Evolutionary conservation across 2,329 filamentous ascomycete genomes (phyloP).

Genomic region (Botrytis hyacinthi): DNA sequence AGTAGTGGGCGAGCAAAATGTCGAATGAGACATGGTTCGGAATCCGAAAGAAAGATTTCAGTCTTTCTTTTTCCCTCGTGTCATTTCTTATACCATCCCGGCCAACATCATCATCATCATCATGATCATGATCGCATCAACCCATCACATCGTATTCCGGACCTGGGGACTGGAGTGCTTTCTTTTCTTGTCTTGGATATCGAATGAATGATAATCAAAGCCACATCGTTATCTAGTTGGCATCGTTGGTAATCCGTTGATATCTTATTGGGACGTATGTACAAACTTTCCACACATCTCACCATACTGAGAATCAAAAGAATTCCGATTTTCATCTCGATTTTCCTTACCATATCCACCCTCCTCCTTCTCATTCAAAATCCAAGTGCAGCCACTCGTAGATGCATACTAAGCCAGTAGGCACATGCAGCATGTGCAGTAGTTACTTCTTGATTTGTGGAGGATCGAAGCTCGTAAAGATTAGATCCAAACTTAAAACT

Average conservation of each 20-base stretch:
- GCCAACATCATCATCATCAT: neutral
- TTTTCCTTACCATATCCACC: neutral
- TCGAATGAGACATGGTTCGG: neutral
- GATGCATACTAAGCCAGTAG: neutral
- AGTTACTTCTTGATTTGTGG: conserved; percentile 1
- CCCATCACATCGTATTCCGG: neutral
- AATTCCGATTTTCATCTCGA: neutral
- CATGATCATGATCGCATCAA: neutral
- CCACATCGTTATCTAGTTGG: neutral
- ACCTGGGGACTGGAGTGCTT: neutral
- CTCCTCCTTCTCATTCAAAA: neutral
- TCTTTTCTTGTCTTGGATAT: neutral
- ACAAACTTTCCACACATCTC: neutral
- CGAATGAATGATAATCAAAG: neutral
- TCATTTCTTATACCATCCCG: neutral
- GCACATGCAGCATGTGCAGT: neutral
- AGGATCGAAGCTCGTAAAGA: neutral
- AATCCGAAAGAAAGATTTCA: neutral
- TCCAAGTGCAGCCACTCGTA: neutral
- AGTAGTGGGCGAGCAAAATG: neutral
- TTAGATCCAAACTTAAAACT: neutral
- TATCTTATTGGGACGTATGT: neutral
- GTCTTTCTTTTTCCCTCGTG: neutral
- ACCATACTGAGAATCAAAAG: neutral
- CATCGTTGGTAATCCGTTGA: too few relatives aligned